These are phyloP conservation scores for Tricholomella constricta DNA, from an alignment of 768 basidiomycete species.

Conservation along the genomic window DNA sequence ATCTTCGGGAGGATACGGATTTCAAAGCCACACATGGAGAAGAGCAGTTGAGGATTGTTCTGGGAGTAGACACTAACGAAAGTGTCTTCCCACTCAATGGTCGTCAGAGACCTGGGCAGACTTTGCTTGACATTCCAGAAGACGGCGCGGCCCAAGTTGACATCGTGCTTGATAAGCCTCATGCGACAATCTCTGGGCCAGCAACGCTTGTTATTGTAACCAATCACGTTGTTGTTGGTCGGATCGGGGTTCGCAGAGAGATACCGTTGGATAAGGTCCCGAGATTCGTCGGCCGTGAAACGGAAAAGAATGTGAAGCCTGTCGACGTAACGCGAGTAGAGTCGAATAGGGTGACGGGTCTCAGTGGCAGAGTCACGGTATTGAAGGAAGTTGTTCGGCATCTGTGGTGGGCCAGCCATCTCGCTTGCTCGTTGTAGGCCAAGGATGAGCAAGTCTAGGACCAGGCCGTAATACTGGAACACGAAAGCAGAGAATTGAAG, in stretches of 20 bases:
- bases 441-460: conserved; percentile 92
- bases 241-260: conserved; percentile 97
- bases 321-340: conserved; percentile 98
- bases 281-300: conserved; percentile 95
- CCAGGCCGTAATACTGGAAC: conserved; percentile 98
- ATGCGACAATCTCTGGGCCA: conserved; percentile 99
- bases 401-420: conserved; percentile 97
- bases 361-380: conserved; percentile 95
- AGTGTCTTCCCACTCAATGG: conserved; percentile 99
- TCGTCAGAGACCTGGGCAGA: conserved; percentile 91
- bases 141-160: conserved; percentile 96
- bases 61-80: conserved; percentile 97
- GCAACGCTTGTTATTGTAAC: conserved; percentile 98
- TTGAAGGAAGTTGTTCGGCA: conserved; percentile 98
- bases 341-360: conserved; percentile 94
- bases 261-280: conserved; percentile 97
- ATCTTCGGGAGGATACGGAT: conserved; percentile 97
- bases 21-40: conserved; percentile 99
- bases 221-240: conserved; percentile 98
- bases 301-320: conserved; percentile 94
- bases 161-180: conserved; percentile 99
- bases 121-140: conserved; percentile 99
- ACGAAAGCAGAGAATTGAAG: conserved; percentile 98
- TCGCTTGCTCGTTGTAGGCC: conserved; percentile 98
- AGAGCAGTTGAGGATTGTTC: conserved; percentile 95